Conservation (phyloP, 2,329 filamentous ascomycete genomes). For the Neonectria magnoliae region DNA sequence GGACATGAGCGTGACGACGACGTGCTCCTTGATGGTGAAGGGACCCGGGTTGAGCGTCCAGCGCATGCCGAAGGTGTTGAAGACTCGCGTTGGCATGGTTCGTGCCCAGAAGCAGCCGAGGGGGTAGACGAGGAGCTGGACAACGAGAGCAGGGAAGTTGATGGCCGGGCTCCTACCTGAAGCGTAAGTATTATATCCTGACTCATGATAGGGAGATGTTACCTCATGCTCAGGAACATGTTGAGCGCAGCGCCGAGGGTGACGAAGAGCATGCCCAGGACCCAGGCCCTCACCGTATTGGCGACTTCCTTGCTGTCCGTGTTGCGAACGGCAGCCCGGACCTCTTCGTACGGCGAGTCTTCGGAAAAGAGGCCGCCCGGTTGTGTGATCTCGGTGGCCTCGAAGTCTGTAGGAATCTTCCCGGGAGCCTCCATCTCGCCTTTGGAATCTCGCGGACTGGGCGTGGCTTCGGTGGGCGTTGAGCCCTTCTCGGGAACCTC, state of each 20-base stretch:
- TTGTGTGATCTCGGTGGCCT: constrained; percentile 17
- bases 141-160: constrained; percentile 51
- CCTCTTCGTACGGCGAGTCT: constrained; percentile 30
- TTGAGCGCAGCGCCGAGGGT: constrained; percentile 58
- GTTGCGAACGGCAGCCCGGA: constrained; percentile 50
- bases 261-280: constrained; percentile 56
- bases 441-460: background rate
- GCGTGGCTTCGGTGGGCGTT: background rate
- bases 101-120: constrained; percentile 56
- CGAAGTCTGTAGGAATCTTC: constrained; percentile 7
- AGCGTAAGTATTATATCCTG: background rate
- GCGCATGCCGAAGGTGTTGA: constrained; percentile 53
- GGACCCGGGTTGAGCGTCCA: constrained; percentile 60
- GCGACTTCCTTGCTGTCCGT: constrained; percentile 49
- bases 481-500: constrained; percentile 3
- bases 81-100: constrained; percentile 52
- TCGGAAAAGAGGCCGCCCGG: constrained; percentile 10
- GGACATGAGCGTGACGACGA: constrained; percentile 64
- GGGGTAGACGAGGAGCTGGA: constrained; percentile 55
- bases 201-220: constrained; percentile 17
- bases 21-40: constrained; percentile 65
- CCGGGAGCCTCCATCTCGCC: background rate
- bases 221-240: constrained; percentile 58
- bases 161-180: constrained; percentile 44
- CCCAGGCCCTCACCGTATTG: constrained; percentile 56